Evolutionary conservation across 2,329 filamentous ascomycete species (phyloP).

Genomic region (Scedosporium apiospermum): DNA sequence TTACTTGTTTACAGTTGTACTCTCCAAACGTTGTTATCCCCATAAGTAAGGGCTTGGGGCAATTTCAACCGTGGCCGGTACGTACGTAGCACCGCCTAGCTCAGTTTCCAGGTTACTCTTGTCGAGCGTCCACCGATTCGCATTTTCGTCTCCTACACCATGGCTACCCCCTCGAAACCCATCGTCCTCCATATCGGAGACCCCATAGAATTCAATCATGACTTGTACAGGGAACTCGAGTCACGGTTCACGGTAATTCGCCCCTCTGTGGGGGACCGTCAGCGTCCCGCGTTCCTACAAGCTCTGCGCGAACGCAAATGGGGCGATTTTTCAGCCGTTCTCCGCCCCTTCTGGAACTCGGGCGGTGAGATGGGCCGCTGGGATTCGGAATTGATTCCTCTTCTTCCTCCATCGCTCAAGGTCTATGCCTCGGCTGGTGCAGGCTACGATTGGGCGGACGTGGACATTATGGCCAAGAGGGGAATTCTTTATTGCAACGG

Average conservation of each 20-base stretch:
- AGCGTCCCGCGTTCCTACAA: constrained; percentile 25
- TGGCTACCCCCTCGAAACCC: constrained; percentile 12
- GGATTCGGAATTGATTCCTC: constrained; percentile 46
- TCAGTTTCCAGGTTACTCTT: not conserved
- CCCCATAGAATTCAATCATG: constrained; percentile 19
- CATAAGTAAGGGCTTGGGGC: no score
- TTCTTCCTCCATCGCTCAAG: constrained; percentile 42
- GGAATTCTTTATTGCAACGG: constrained; percentile 54
- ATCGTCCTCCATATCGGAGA: constrained; percentile 23
- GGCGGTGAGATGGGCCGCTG: constrained; percentile 57
- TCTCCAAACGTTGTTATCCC: no score
- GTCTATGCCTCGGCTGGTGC: constrained; percentile 52
- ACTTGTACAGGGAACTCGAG: constrained; percentile 20
- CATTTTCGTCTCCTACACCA: not conserved
- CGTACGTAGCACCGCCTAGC: no score
- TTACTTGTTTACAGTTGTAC: no score
- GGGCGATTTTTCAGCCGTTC: constrained; percentile 33
- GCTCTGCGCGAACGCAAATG: constrained; percentile 26
- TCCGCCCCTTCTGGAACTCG: constrained; percentile 54
- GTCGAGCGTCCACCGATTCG: not conserved
- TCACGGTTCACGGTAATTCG: constrained; percentile 21
- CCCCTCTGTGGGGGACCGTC: constrained; percentile 25
- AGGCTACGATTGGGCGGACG: constrained; percentile 55
- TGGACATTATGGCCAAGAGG: constrained; percentile 20
- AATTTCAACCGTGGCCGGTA: no score